Evolutionary conservation across 352 stramenopile genomes (phyloP), one percentile per base, ranked within the genome.

Genomic region (Globisporangium solare): DNA sequence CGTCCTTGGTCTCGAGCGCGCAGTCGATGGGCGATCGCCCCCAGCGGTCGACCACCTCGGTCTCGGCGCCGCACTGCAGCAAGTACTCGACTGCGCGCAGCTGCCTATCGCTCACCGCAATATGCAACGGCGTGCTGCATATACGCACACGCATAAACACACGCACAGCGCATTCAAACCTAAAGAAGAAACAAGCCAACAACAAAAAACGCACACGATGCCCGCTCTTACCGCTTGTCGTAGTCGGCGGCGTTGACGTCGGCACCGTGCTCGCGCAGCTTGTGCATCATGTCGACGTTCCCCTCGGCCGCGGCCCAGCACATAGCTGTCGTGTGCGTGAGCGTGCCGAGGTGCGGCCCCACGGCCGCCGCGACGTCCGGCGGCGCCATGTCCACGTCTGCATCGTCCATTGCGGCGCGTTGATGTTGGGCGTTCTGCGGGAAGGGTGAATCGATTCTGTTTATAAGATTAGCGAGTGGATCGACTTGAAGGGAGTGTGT

Each of bases 161-260:
- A 48, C 37, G 27, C 24, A 27, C 24, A 5, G 24, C 24, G 24
- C 24, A 27, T 27, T 27, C 24, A 27, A 27, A 27, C 24, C 3
- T 20, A 22, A 22, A 20, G 18, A 47, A 13, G 8, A 12, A 40
- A 24, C 12, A 35, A 46, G 20, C 20, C 37, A 21, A 55, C n/a
- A 13, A 32, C 6, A 47, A 4, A 43, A 1, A 20, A 18, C 43
- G 21, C 22, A 10, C 45, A 21, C 24, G 24, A 27, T 5, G 2
- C 24, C 24, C 24, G 24, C 24, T 27, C 24, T 27, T 15, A 92
- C 83, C 83, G 72, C 50, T 82, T 84, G 63, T 92, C 79, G 54
- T 89, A 89, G 63, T 92, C 83, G n/a, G 66, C 68, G 17, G 73
- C 68, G 55, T 91, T 90, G 18, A 92, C 77, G 55, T 92, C 75